Conservation (phyloP, 2,329 filamentous ascomycete species). For the Verticillium longisporum region DNA sequence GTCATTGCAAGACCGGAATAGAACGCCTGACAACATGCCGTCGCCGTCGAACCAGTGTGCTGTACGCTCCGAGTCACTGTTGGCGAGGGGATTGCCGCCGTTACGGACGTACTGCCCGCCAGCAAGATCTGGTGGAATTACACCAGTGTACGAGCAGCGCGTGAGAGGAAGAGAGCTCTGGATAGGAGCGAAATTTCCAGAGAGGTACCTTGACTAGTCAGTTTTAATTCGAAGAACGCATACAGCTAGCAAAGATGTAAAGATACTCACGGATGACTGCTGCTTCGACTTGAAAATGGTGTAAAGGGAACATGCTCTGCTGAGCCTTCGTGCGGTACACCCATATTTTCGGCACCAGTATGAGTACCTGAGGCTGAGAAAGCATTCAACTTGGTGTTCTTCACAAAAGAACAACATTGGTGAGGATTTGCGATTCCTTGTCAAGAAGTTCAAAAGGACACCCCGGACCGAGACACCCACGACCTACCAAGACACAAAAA, state of each 20-base stretch:
- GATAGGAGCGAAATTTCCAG: constrained; percentile 65
- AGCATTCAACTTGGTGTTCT: too few species aligned
- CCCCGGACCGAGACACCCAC: too few species aligned
- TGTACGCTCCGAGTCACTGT: constrained; percentile 53
- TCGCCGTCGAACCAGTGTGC: constrained; percentile 72
- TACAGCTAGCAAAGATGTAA: too few species aligned
- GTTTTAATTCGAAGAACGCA: neutral
- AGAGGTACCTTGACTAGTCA: constrained; percentile 36
- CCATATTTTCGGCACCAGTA: too few species aligned
- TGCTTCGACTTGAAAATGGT: too few species aligned
- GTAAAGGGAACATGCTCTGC: too few species aligned
- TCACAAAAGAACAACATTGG: too few species aligned
- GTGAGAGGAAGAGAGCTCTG: constrained; percentile 47
- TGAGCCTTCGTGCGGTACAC: neutral
- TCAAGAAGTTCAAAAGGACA: too few species aligned
- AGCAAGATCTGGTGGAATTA: constrained; percentile 56
- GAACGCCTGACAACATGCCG: constrained; percentile 65
- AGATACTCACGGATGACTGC: constrained; percentile 5
- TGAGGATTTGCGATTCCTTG: too few species aligned
- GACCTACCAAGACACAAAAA: too few species aligned
- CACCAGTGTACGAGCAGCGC: constrained; percentile 48
- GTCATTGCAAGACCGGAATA: constrained; percentile 38
- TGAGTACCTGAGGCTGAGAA: too few species aligned
- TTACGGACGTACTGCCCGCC: constrained; percentile 69
- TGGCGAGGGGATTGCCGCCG: constrained; percentile 60